Conservation (phyloP, 1,284 basidiomycete species). For the Mrakiaceae sp. region DNA sequence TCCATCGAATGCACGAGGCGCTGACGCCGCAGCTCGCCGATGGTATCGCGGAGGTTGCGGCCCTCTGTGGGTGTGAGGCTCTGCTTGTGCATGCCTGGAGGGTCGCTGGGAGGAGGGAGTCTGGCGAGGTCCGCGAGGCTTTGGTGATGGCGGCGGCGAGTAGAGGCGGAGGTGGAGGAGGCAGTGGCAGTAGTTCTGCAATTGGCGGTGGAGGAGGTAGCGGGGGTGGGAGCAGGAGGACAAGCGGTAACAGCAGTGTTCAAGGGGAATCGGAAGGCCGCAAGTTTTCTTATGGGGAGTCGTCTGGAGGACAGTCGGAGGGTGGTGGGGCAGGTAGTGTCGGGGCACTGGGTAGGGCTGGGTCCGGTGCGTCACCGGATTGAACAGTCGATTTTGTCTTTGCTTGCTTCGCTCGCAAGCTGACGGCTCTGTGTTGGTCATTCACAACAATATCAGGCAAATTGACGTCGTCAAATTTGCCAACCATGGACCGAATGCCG, state of each 20-base stretch:
- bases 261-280: too few species aligned
- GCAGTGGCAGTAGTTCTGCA: background rate
- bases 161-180: background rate
- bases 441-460: too few species aligned
- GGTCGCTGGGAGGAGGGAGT: conserved; percentile 38
- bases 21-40: conserved; percentile 73
- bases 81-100: conserved; percentile 74
- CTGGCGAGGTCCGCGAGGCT: background rate
- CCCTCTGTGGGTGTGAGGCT: conserved; percentile 73
- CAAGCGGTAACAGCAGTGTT: background rate
- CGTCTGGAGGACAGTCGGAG: too few species aligned
- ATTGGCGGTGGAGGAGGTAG: background rate
- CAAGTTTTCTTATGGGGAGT: too few species aligned
- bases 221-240: background rate
- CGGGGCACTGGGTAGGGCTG: too few species aligned
- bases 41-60: conserved; percentile 85
- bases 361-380: too few species aligned
- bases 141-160: background rate
- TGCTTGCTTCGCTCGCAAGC: too few species aligned
- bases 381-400: too few species aligned
- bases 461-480: too few species aligned
- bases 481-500: too few species aligned
- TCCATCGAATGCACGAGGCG: conserved; percentile 82
- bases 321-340: too few species aligned
- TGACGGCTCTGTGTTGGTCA: too few species aligned